Evolutionary conservation across 805 yeast genomes (phyloP), one percentile per base, ranked within the genome.

Genomic region (Phaffomyces antillensis): DNA sequence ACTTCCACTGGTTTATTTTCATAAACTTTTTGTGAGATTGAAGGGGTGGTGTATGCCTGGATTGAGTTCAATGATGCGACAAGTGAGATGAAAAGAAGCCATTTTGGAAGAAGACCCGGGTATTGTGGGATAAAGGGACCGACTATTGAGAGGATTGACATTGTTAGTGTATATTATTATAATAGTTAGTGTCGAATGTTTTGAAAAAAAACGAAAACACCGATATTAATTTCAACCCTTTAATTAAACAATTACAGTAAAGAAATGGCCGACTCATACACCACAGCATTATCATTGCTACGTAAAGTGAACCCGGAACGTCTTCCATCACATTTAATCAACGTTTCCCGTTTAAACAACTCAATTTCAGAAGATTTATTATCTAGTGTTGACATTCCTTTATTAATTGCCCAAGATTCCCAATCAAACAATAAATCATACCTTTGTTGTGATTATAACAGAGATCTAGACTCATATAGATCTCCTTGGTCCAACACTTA

Each of bases 1-100:
- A 82, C 83, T 61, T 84, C 76, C 7, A 60, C 52, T 15, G 90
- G 88, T 39, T 75, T 65, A 42, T 65, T 71, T 31, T 76, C 83
- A 61, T 93, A 93, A 8, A 93, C 97, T 52, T 80, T 73, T 53
- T 84, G 79, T 3, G 96, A 86, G 43, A 93, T 73, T 26, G 73
- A 71, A 38, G 89, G 93, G 31, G 87, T 77, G 39, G 77, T 63
- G 65, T 90, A 93, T 13, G 93, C 81, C 66, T 93, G 99, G 20
- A 76, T 68, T 0, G 97, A 87, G 64, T 93, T 93, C 73, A 93
- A 88, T 28, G 86, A 71, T 2, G 97, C 87, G n/a, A 91, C 97
- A 3, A 83, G 81, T 0, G 97, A 86, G 58, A 82, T 83, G 59
- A 87, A 81, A 36, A 86, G 67, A 36, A 83, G 70, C 87, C 95